Percentiles rank a stretch among this genome's conserved stretches.
phyloP scores from a whole-genome alignment of 78 protist species.

The Dictyostelium purpureum region DNA sequence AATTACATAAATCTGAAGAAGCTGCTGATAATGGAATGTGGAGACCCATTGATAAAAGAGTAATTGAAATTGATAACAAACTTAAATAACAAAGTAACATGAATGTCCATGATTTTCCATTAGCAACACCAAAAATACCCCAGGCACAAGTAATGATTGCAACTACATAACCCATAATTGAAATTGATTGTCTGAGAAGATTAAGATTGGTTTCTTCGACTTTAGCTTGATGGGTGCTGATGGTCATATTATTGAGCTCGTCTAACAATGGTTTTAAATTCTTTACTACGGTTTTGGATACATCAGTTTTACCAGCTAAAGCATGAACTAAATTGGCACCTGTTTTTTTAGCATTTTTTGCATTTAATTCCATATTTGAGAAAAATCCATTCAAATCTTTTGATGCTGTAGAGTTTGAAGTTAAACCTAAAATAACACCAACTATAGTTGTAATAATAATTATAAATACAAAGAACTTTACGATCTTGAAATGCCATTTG shows the following conservation, averaged over 20 bases:
- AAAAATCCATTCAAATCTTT: conserved; percentile 23
- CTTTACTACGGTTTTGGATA: background rate
- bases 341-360: conserved; percentile 13
- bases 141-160: conserved; percentile 45
- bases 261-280: background rate
- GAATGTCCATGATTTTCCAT: conserved; percentile 64
- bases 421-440: conserved; percentile 22
- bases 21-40: conserved; percentile 56
- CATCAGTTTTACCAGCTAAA: conserved; percentile 10
- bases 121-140: conserved; percentile 47
- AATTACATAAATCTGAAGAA: conserved; percentile 22
- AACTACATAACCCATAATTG: conserved; percentile 40
- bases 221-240: background rate
- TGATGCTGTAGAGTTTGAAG: conserved; percentile 1
- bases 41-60: background rate
- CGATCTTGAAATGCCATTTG: background rate
- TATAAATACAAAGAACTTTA: conserved; percentile 26
- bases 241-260: background rate
- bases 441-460: conserved; percentile 30
- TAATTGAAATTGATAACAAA: background rate
- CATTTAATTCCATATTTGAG: background rate
- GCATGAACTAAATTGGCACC: background rate
- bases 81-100: conserved; percentile 30
- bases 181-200: conserved; percentile 6
- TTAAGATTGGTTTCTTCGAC: conserved; percentile 25